Percentiles rank a stretch among this genome's conserved stretches.
Evolutionary conservation across 2,329 filamentous ascomycete genomes (phyloP).

Genomic region (Parascedosporium putredinis): DNA sequence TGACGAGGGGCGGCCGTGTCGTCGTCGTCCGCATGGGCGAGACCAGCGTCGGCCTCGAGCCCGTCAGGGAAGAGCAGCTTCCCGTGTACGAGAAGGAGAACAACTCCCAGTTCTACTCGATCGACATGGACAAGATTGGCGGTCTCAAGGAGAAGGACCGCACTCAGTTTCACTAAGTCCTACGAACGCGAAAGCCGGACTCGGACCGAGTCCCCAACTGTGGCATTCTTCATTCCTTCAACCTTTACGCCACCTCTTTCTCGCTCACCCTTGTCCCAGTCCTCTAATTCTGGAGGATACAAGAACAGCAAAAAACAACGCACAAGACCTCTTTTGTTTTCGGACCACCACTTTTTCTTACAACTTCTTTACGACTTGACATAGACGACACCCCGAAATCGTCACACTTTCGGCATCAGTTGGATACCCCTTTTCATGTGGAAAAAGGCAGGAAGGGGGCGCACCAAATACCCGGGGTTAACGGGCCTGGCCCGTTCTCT

Average conservation of each 20-base stretch:
- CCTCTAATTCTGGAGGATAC: too few relatives aligned
- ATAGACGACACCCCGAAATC: conserved; percentile 1
- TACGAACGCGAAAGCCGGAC: too few relatives aligned
- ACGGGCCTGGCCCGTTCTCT: not conserved
- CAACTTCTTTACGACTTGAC: not conserved
- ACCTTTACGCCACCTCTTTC: conserved; percentile 1
- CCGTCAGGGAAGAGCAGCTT: conserved; percentile 67
- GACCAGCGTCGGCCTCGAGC: conserved; percentile 77
- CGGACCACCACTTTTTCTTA: too few relatives aligned
- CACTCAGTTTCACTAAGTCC: conserved; percentile 24
- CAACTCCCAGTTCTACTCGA: conserved; percentile 73
- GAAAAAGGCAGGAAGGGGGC: not conserved
- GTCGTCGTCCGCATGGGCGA: conserved; percentile 89
- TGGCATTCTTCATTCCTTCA: conserved; percentile 4
- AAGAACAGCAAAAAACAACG: too few relatives aligned
- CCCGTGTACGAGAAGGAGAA: conserved; percentile 83
- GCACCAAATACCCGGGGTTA: not conserved
- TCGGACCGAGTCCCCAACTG: not conserved
- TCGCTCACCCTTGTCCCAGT: not conserved
- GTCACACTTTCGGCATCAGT: not conserved
- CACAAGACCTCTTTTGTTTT: too few relatives aligned
- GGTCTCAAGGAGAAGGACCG: conserved; percentile 83
- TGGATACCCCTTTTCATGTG: conserved; percentile 2
- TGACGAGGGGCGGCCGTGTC: conserved; percentile 72
- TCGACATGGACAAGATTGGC: conserved; percentile 90